Conservation (phyloP, 768 basidiomycete genomes). For the Termitomyces sp. region DNA sequence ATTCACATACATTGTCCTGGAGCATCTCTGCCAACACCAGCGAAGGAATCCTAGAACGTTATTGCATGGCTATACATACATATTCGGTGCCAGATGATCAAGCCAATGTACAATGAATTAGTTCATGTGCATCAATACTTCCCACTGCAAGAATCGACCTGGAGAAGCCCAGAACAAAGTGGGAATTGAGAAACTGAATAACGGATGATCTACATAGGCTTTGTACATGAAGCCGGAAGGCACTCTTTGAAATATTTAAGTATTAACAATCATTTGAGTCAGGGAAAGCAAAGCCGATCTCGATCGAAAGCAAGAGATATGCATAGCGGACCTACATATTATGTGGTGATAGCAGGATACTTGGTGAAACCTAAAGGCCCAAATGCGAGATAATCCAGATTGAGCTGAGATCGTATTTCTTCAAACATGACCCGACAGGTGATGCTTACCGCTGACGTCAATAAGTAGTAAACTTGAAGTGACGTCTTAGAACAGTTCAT, state of each 20-base stretch:
- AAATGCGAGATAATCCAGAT: not conserved
- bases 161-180: too few species aligned
- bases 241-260: not conserved
- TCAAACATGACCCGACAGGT: not conserved
- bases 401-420: not conserved
- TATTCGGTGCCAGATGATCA: not conserved
- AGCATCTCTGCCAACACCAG: too few species aligned
- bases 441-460: too few species aligned
- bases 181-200: not conserved
- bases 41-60: not conserved
- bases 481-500: too few species aligned
- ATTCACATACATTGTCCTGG: too few species aligned
- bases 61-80: not conserved
- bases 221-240: not conserved
- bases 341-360: not conserved
- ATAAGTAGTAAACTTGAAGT: too few species aligned
- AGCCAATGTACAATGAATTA: not conserved
- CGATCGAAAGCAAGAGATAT: not conserved
- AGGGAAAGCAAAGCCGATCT: not conserved
- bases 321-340: not conserved
- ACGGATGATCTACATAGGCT: too few species aligned
- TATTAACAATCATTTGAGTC: not conserved
- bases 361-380: not conserved
- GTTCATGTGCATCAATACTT: not conserved
- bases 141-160: not conserved